These are phyloP conservation scores for Penicillium sp. DNA, from an alignment of 2,329 filamentous ascomycete genomes.

Conservation along the genomic window DNA sequence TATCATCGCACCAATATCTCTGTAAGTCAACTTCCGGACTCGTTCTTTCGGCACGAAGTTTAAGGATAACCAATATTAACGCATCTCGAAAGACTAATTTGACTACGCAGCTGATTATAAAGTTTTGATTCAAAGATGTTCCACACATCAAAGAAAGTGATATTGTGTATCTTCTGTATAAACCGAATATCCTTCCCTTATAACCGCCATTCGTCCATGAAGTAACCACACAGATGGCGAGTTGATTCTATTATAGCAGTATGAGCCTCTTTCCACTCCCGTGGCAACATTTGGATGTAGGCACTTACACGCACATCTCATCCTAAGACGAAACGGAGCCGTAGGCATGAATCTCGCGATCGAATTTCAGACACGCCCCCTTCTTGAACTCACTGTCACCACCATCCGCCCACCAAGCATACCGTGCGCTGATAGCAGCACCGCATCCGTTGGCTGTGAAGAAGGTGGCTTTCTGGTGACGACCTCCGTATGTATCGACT, in stretches of 20 bases:
- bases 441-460: not conserved
- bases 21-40: too few species aligned
- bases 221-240: not conserved
- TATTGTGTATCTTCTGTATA: not conserved
- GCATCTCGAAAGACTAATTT: not conserved
- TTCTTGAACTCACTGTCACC: not conserved
- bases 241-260: not conserved
- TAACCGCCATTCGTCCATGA: not conserved
- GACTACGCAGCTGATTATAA: not conserved
- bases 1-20: too few species aligned
- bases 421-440: not conserved
- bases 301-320: not conserved
- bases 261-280: not conserved
- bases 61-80: not conserved
- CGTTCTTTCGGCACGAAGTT: too few species aligned
- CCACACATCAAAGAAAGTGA: not conserved
- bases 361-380: not conserved
- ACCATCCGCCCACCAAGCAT: not conserved
- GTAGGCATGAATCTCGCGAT: not conserved
- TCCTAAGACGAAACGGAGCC: not conserved
- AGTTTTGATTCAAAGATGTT: not conserved
- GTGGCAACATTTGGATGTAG: not conserved
- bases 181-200: not conserved
- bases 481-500: not conserved
- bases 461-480: not conserved